Evolutionary conservation across 306 rosid genomes (phyloP).

Genomic region (Crotalaria pallida): DNA sequence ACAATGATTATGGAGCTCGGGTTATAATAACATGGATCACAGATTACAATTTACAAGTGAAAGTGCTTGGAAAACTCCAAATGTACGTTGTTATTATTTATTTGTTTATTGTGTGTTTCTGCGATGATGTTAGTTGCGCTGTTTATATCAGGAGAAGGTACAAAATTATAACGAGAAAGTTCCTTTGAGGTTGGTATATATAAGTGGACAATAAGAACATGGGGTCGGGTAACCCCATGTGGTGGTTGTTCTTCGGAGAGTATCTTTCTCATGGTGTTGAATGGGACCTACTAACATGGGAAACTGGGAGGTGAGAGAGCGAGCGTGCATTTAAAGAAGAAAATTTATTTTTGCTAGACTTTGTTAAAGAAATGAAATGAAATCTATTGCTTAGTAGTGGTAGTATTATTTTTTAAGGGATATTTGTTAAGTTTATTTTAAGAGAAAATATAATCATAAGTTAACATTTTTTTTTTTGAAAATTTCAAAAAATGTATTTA

Average conservation of each 20-base stretch:
- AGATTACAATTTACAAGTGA: constrained; percentile 19
- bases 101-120: not conserved
- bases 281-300: constrained; percentile 59
- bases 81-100: not conserved
- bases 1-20: constrained; percentile 31
- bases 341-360: not conserved
- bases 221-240: constrained; percentile 56
- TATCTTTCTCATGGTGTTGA: constrained; percentile 39
- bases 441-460: too few species aligned
- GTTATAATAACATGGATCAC: not conserved
- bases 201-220: constrained; percentile 35
- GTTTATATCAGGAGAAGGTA: not conserved
- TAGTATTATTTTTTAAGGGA: too few species aligned
- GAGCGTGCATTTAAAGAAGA: constrained; percentile 31
- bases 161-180: constrained; percentile 19
- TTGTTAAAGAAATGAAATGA: constrained; percentile 16
- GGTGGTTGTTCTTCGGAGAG: constrained; percentile 47
- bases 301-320: not conserved
- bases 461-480: too few species aligned
- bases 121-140: constrained; percentile 20
- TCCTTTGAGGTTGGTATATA: constrained; percentile 14
- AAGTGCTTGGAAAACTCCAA: constrained; percentile 37
- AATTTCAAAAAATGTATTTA: too few species aligned
- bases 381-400: not conserved
- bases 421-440: too few species aligned